Percentiles rank a stretch among this genome's conserved stretches.
phyloP scores from a whole-genome alignment of 2,329 filamentous ascomycete genomes.

The Colletotrichum cordylinicola region DNA sequence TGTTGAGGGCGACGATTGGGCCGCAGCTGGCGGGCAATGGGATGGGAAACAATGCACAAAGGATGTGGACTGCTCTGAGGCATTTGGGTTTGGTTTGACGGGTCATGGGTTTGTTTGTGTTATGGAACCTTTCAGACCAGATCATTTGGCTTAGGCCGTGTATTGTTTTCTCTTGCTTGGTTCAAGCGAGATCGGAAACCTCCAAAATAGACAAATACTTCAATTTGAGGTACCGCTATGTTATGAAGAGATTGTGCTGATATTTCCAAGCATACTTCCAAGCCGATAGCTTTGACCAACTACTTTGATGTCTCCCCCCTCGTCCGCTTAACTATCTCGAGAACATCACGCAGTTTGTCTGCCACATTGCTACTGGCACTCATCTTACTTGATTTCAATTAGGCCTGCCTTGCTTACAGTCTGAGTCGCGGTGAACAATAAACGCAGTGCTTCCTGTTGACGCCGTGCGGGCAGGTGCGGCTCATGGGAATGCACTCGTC shows the following conservation, averaged over 20 bases:
- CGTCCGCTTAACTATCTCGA: background rate
- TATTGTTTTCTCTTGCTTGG: background rate
- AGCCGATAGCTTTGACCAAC: background rate
- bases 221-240: background rate
- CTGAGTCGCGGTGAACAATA: background rate
- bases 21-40: conserved; percentile 5
- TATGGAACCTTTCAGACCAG: background rate
- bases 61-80: conserved; percentile 15
- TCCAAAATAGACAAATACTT: background rate
- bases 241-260: background rate
- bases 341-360: background rate
- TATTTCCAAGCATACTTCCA: background rate
- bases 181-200: background rate
- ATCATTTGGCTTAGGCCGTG: background rate
- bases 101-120: background rate
- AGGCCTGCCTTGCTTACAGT: background rate
- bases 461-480: background rate
- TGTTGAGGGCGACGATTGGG: background rate
- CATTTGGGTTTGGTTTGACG: conserved; percentile 8
- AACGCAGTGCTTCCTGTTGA: background rate
- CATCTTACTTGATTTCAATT: background rate
- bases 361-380: background rate
- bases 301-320: background rate
- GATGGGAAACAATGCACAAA: conserved; percentile 5
- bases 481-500: background rate